Percentiles rank a stretch among this genome's conserved stretches.
These are phyloP conservation scores for Pleurozium schreberi DNA, from an alignment of 225 moss, liverwort and hornwort species.

Conservation along the genomic window DNA sequence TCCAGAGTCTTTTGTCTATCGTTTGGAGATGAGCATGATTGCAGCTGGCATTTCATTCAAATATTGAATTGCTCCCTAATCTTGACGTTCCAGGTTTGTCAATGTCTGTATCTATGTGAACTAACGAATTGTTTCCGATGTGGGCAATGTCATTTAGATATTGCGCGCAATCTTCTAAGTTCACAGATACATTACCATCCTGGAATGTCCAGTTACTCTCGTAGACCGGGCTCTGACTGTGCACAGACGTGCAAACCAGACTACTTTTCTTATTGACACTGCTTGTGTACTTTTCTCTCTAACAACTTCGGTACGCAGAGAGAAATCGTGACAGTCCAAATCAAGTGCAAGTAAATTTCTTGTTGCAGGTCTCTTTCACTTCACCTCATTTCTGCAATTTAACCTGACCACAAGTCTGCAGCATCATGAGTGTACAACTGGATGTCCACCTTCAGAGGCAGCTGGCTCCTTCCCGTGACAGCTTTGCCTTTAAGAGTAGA, in stretches of 20 bases:
- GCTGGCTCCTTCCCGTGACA: neutral
- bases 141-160: neutral
- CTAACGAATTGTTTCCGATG: neutral
- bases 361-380: neutral
- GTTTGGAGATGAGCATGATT: neutral
- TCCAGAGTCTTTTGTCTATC: neutral
- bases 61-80: neutral
- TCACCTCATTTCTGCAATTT: neutral
- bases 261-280: neutral
- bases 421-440: neutral
- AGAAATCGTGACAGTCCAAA: too few species aligned
- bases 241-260: neutral
- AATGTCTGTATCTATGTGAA: neutral
- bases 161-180: neutral
- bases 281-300: neutral
- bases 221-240: neutral
- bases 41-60: neutral
- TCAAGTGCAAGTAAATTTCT: neutral
- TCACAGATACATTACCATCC: neutral
- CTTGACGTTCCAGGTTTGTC: neutral
- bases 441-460: neutral
- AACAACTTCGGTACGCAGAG: neutral
- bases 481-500: neutral
- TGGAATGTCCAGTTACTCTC: neutral
- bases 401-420: neutral